phyloP scores from a whole-genome alignment of 2,329 filamentous ascomycete genomes.

The Penicillium sp. region DNA sequence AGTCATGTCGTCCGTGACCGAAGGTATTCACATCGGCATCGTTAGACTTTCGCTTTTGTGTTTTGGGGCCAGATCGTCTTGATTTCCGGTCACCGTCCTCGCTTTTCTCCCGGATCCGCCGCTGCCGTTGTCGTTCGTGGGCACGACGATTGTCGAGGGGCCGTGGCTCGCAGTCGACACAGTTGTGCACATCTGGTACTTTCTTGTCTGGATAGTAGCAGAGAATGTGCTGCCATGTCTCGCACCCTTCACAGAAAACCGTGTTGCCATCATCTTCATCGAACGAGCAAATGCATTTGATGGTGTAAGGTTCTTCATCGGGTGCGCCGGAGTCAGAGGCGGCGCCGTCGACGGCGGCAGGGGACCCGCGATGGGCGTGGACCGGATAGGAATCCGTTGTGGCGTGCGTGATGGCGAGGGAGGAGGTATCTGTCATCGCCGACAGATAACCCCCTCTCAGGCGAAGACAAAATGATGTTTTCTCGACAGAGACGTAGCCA shows the following conservation, averaged over 20 bases:
- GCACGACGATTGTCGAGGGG: conserved; percentile 71
- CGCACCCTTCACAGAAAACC: conserved; percentile 91
- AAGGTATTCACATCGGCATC: conserved; percentile 57
- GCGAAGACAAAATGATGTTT: conserved; percentile 28
- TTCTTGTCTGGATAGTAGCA: conserved; percentile 85
- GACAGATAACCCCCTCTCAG: conserved; percentile 49
- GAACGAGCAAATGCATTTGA: conserved; percentile 96
- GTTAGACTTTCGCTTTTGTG: conserved; percentile 83
- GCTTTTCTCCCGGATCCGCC: conserved; percentile 57
- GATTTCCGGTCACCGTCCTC: conserved; percentile 66
- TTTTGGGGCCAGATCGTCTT: conserved; percentile 73
- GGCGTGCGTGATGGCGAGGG: conserved; percentile 49
- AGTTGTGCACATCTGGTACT: conserved; percentile 77
- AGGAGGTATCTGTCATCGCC: conserved; percentile 55
- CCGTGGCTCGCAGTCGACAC: conserved; percentile 81
- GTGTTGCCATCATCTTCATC: conserved; percentile 95
- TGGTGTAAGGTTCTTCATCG: conserved; percentile 66
- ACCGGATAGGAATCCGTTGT: conserved; percentile 47
- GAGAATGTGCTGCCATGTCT: conserved; percentile 97
- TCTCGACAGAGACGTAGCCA: conserved; percentile 13
- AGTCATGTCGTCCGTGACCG: conserved; percentile 55
- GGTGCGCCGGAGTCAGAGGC: conserved; percentile 41
- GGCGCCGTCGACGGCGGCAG: conserved; percentile 41
- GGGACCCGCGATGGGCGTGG: conserved; percentile 44
- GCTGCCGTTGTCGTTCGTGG: conserved; percentile 67